These are phyloP conservation scores for Ochetophila trinervis DNA, from an alignment of 306 rosid genomes.

Conservation along the genomic window DNA sequence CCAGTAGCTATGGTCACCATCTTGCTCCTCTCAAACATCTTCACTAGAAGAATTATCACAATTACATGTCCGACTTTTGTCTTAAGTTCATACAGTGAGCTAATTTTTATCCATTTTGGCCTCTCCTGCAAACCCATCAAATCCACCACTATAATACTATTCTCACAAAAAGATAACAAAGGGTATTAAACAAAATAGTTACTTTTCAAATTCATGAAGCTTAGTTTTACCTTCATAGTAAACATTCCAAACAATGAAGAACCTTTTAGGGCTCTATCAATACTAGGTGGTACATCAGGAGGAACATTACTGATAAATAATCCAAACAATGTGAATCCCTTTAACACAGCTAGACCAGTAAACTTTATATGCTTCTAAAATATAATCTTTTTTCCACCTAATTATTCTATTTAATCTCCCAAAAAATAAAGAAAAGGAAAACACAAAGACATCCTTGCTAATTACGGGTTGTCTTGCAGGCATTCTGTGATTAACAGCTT, in stretches of 20 bases:
- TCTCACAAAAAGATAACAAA: too few relatives aligned
- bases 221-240: conserved; percentile 64
- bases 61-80: conserved; percentile 94
- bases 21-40: conserved; percentile 98
- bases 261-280: conserved; percentile 72
- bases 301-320: conserved; percentile 74
- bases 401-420: too few relatives aligned
- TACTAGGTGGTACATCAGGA: conserved; percentile 42
- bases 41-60: conserved; percentile 93
- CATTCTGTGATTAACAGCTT: too few relatives aligned
- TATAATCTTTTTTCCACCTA: too few relatives aligned
- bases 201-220: not conserved
- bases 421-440: too few relatives aligned
- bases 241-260: conserved; percentile 97
- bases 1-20: conserved; percentile 86
- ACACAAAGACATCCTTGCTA: too few relatives aligned
- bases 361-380: conserved; percentile 77
- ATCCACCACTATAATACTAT: not conserved
- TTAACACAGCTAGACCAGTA: conserved; percentile 90
- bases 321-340: conserved; percentile 85
- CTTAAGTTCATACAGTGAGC: conserved; percentile 89
- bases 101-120: conserved; percentile 87
- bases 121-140: conserved; percentile 58
- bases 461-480: too few relatives aligned
- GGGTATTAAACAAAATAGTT: not conserved